These are phyloP conservation scores for Cicer cuneatum DNA, from an alignment of 306 rosid genomes.

Conservation along the genomic window DNA sequence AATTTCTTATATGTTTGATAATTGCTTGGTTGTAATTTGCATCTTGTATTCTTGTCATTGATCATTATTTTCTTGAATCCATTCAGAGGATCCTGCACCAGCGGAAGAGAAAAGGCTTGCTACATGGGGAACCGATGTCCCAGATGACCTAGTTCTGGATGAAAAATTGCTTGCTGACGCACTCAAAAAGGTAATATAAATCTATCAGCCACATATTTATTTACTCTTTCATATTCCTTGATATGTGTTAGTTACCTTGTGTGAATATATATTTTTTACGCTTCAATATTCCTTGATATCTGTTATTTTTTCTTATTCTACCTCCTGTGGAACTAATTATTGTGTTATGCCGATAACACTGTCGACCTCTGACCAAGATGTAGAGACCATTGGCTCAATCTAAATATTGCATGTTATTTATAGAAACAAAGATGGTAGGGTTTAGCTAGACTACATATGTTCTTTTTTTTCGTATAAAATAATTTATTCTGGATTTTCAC, in stretches of 20 bases:
- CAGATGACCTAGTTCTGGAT: constrained; percentile 42
- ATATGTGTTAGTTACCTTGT: neutral
- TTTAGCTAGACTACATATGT: neutral
- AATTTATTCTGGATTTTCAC: neutral
- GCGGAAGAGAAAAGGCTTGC: constrained; percentile 38
- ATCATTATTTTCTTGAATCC: neutral
- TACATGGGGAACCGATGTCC: constrained; percentile 46
- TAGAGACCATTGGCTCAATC: neutral
- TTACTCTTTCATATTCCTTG: neutral
- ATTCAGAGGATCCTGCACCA: constrained; percentile 30
- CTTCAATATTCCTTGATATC: neutral
- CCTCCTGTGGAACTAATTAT: neutral
- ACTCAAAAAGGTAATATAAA: constrained; percentile 36
- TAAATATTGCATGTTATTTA: constrained; percentile 24
- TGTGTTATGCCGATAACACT: neutral
- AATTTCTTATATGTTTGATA: neutral
- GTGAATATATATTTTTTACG: neutral
- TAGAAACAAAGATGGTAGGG: neutral
- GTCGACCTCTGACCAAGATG: constrained; percentile 1
- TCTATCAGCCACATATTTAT: neutral
- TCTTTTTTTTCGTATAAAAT: neutral
- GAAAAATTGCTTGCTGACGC: constrained; percentile 43
- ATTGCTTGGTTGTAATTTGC: neutral
- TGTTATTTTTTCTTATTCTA: neutral
- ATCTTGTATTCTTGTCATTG: neutral